A percentile compares a stretch with the other conserved stretches of the same genome.
Evolutionary conservation across 2,329 filamentous ascomycete genomes (phyloP).

Genomic region (Xylariales sp.): DNA sequence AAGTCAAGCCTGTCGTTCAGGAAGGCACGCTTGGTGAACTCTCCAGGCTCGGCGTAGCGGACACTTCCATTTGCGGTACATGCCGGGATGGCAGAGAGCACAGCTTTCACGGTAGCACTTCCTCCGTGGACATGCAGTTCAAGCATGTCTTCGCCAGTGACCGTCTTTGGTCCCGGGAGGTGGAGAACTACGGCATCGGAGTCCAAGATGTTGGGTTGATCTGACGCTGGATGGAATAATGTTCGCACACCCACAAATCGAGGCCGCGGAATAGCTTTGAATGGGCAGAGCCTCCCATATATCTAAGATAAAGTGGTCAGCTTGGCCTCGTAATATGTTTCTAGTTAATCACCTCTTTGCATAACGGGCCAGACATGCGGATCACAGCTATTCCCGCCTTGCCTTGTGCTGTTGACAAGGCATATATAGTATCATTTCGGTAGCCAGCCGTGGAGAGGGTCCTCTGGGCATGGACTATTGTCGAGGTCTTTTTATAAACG

Average conservation of each 20-base stretch:
- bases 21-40: constrained; percentile 92
- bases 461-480: neutral
- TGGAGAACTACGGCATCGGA: constrained; percentile 75
- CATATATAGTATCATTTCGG: constrained; percentile 72
- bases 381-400: constrained; percentile 88
- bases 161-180: constrained; percentile 76
- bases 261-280: constrained; percentile 38
- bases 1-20: constrained; percentile 80
- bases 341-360: constrained; percentile 35
- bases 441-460: constrained; percentile 1
- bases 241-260: constrained; percentile 68
- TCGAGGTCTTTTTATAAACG: neutral
- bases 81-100: constrained; percentile 69
- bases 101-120: constrained; percentile 79
- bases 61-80: constrained; percentile 41
- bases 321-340: constrained; percentile 23
- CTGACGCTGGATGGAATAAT: constrained; percentile 52
- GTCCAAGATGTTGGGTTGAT: constrained; percentile 58
- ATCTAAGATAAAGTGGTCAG: constrained; percentile 25
- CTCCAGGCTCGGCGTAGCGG: constrained; percentile 88
- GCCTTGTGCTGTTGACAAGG: constrained; percentile 80
- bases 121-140: constrained; percentile 96
- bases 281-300: constrained; percentile 47
- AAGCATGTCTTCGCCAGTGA: constrained; percentile 87
- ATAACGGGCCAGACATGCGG: constrained; percentile 76